A percentile compares a stretch with the other conserved stretches of the same genome.
These are phyloP conservation scores for Penicillium sp. DNA, from an alignment of 2,329 filamentous ascomycete genomes.

Conservation along the genomic window DNA sequence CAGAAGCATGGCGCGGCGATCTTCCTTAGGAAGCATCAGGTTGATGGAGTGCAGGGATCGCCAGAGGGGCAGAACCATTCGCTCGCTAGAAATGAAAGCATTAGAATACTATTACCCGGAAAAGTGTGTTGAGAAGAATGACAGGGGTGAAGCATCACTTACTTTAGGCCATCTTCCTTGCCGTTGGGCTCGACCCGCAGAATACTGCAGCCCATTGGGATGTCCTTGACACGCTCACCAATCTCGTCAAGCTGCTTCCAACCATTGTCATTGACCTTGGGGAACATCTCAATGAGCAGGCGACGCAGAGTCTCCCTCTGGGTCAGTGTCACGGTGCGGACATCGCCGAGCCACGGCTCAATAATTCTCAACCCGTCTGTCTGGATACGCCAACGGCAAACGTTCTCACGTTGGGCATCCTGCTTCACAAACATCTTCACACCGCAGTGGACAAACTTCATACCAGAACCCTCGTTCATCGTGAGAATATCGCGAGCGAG, in stretches of 20 bases:
- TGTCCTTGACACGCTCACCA: constrained; percentile 69
- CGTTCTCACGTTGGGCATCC: constrained; percentile 76
- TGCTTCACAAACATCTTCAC: constrained; percentile 99
- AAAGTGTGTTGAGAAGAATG: background rate
- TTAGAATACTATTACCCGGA: constrained; percentile 13
- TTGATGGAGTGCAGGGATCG: constrained; percentile 87
- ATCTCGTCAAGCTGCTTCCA: constrained; percentile 80
- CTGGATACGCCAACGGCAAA: constrained; percentile 93
- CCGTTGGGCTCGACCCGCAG: constrained; percentile 73
- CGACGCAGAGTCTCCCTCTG: constrained; percentile 73
- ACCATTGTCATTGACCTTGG: constrained; percentile 68
- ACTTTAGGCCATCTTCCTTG: constrained; percentile 52
- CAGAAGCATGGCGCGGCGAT: constrained; percentile 84
- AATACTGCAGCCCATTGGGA: constrained; percentile 88
- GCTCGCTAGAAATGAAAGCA: constrained; percentile 48
- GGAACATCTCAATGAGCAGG: constrained; percentile 94
- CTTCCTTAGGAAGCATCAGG: constrained; percentile 97
- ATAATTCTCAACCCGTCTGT: constrained; percentile 87
- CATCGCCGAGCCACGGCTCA: constrained; percentile 78
- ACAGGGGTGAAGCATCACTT: constrained; percentile 16
- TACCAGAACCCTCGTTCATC: constrained; percentile 80
- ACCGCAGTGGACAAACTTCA: constrained; percentile 94
- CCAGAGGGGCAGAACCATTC: constrained; percentile 88
- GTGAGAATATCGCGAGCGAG: constrained; percentile 79
- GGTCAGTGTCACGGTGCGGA: constrained; percentile 66